Percentiles rank a stretch among this genome's conserved stretches.
Conservation (phyloP, 192 early-diverging fungal genomes). For the Gaertneriomyces sp. region DNA sequence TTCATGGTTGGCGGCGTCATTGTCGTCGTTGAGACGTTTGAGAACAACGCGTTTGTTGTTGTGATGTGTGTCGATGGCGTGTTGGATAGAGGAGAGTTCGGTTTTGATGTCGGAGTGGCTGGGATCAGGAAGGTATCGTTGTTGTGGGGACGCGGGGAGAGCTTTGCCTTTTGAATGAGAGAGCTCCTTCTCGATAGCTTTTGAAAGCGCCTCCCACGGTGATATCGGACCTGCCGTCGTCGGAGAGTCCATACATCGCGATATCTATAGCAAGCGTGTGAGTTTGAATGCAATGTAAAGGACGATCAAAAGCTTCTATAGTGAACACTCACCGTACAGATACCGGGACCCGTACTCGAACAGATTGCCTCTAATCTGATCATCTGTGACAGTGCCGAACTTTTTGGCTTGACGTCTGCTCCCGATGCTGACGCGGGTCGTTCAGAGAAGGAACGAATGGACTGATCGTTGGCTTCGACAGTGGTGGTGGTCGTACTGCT, state of each 20-base stretch:
- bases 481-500: neutral
- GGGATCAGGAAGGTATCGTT: neutral
- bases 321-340: neutral
- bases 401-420: too few relatives aligned
- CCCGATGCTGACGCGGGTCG: neutral
- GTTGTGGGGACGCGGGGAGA: neutral
- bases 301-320: neutral
- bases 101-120: slow-evolving; percentile 1
- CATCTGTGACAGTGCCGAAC: too few relatives aligned
- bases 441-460: neutral
- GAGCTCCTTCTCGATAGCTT: neutral
- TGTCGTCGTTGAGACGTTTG: slow-evolving; percentile 4
- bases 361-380: too few relatives aligned
- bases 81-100: slow-evolving; percentile 9
- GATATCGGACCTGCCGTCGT: neutral
- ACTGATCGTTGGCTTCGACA: neutral
- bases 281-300: neutral
- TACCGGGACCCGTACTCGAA: too few relatives aligned
- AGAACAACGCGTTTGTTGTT: slow-evolving; percentile 7
- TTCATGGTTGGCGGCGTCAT: slow-evolving; percentile 15
- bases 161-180: neutral
- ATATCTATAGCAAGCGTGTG: neutral
- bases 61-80: slow-evolving; percentile 8
- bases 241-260: neutral
- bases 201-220: slow-evolving; percentile 3